phyloP scores from a whole-genome alignment of 1,139 yeast genomes.

The Suhomyces panamericanus region DNA sequence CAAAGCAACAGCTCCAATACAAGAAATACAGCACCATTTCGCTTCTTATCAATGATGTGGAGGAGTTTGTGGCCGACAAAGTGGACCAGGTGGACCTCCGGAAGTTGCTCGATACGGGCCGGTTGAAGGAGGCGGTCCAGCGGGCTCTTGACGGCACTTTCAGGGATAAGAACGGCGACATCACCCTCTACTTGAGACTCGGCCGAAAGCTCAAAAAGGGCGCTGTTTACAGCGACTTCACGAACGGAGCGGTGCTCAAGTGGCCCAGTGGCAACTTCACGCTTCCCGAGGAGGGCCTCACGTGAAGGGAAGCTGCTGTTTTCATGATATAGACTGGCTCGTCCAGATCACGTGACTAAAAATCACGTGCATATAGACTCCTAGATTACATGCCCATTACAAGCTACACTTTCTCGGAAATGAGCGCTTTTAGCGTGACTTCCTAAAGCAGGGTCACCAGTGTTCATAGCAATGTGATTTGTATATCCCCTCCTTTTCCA shows the following conservation, averaged over 20 bases:
- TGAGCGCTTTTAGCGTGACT: too few species aligned
- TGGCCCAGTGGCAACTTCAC: constrained; percentile 60
- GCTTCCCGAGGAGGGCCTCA: constrained; percentile 26
- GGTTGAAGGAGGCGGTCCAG: constrained; percentile 15
- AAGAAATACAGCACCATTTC: constrained; percentile 50
- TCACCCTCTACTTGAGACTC: constrained; percentile 52
- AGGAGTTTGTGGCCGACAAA: constrained; percentile 58
- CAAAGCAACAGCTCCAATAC: constrained; percentile 9
- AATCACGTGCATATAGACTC: not conserved
- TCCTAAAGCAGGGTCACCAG: too few species aligned
- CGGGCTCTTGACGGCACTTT: constrained; percentile 20
- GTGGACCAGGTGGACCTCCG: constrained; percentile 43
- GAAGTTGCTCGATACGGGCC: constrained; percentile 35
- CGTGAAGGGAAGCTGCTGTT: constrained; percentile 8
- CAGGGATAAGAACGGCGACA: constrained; percentile 29
- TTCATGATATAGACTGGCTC: not conserved
- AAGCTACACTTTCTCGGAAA: too few species aligned
- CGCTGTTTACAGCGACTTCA: constrained; percentile 49
- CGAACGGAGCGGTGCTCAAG: constrained; percentile 54
- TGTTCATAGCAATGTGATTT: too few species aligned
- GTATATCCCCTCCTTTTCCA: too few species aligned
- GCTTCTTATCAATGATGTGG: constrained; percentile 75
- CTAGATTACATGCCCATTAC: too few species aligned
- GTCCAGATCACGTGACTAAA: not conserved
- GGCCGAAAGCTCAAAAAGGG: constrained; percentile 51